phyloP scores from a whole-genome alignment of 768 basidiomycete genomes.

The Pisolithus albus region DNA sequence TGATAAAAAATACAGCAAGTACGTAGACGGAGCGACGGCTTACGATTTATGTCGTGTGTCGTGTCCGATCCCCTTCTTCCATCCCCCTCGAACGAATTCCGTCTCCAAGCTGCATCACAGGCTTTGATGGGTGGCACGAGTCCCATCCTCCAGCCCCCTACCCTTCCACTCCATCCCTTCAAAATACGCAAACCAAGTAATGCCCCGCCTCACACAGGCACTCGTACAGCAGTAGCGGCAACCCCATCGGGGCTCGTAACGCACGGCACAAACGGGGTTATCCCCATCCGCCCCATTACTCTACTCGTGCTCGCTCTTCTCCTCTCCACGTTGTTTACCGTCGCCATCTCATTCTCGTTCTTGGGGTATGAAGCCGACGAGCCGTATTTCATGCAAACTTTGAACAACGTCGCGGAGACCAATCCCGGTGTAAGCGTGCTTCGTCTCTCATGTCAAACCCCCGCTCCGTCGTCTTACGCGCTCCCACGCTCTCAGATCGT shows the following conservation, averaged over 20 bases:
- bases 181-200: too few relatives aligned
- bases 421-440: slow-evolving; percentile 39
- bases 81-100: too few relatives aligned
- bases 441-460: neutral
- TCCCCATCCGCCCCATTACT: slow-evolving; percentile 21
- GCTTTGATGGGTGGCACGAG: slow-evolving; percentile 11
- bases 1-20: too few relatives aligned
- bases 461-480: too few relatives aligned
- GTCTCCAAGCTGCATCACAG: neutral
- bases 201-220: too few relatives aligned
- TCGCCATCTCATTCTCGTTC: slow-evolving; percentile 43
- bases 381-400: slow-evolving; percentile 31
- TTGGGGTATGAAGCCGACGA: slow-evolving; percentile 38
- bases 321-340: slow-evolving; percentile 43
- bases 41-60: too few relatives aligned
- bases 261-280: slow-evolving; percentile 10
- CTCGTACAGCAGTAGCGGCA: too few relatives aligned
- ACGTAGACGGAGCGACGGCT: too few relatives aligned
- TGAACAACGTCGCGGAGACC: slow-evolving; percentile 35
- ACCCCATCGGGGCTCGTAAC: too few relatives aligned
- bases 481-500: slow-evolving; percentile 34
- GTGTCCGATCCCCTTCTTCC: too few relatives aligned
- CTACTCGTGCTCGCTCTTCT: slow-evolving; percentile 33
- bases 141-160: slow-evolving; percentile 5
- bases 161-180: too few relatives aligned